phyloP scores from a whole-genome alignment of 2,329 filamentous ascomycete genomes.

The Didymella pinodella region DNA sequence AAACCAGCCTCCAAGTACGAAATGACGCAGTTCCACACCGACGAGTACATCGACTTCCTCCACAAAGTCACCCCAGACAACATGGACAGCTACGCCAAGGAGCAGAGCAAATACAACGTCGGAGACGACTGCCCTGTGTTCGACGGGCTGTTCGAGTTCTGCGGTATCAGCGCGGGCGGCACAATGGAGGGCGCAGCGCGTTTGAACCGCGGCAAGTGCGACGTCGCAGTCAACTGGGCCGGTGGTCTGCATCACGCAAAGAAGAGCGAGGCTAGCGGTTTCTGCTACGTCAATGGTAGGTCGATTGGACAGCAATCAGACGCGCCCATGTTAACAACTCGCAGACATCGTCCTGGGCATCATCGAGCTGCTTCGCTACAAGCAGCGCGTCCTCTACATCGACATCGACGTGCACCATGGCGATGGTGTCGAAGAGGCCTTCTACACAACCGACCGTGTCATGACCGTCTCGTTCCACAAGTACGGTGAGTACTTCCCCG shows the following conservation, averaged over 20 bases:
- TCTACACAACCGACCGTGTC: slow-evolving; percentile 74
- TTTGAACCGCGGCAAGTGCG: slow-evolving; percentile 72
- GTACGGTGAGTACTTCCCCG: slow-evolving; percentile 76
- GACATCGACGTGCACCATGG: slow-evolving; percentile 94
- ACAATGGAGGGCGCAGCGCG: slow-evolving; percentile 76
- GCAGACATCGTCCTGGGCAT: slow-evolving; percentile 90
- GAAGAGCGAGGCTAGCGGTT: slow-evolving; percentile 90
- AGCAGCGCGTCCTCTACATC: slow-evolving; percentile 90
- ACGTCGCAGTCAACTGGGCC: slow-evolving; percentile 73
- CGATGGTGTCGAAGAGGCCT: slow-evolving; percentile 77
- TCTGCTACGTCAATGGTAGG: slow-evolving; percentile 88
- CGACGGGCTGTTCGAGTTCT: slow-evolving; percentile 75
- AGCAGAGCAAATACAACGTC: slow-evolving; percentile 81
- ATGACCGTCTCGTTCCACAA: slow-evolving; percentile 78
- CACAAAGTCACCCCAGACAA: slow-evolving; percentile 96
- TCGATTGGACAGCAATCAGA: not conserved
- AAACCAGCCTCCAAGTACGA: slow-evolving; percentile 69
- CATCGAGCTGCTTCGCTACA: slow-evolving; percentile 81
- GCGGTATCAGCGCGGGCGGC: slow-evolving; percentile 73
- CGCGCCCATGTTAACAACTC: slow-evolving; percentile 38
- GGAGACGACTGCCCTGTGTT: slow-evolving; percentile 71
- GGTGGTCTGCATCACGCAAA: slow-evolving; percentile 97
- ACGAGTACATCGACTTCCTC: slow-evolving; percentile 76
- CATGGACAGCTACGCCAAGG: slow-evolving; percentile 90
- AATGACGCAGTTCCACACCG: slow-evolving; percentile 77